Conservation (phyloP, 441 rosid genomes). For the Adansonia gregorii region DNA sequence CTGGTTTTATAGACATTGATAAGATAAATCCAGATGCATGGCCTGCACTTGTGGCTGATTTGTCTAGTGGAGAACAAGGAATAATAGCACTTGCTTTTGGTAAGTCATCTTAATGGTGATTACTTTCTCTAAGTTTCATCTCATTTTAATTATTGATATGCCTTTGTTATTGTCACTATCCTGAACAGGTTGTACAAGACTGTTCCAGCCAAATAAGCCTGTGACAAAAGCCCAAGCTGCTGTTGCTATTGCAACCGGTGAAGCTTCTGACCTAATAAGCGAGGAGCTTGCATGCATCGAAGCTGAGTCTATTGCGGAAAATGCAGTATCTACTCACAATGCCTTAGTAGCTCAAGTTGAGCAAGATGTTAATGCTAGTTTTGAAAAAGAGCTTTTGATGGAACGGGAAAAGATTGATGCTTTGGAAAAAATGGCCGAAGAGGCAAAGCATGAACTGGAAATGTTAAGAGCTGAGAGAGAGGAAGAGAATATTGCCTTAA, state of each 20-base stretch:
- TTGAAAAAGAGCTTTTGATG: constrained; percentile 69
- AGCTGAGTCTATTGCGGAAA: constrained; percentile 95
- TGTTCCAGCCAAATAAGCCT: constrained; percentile 92
- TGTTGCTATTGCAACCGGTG: constrained; percentile 83
- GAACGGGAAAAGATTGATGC: constrained; percentile 76
- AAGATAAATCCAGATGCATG: constrained; percentile 87
- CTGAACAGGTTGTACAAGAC: constrained; percentile 73
- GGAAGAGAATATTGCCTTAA: constrained; percentile 60
- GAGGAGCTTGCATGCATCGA: constrained; percentile 93
- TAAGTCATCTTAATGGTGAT: constrained; percentile 42
- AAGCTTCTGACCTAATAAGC: constrained; percentile 70
- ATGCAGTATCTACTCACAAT: constrained; percentile 76
- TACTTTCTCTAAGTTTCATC: constrained; percentile 19
- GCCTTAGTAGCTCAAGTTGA: constrained; percentile 85
- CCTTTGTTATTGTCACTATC: not conserved
- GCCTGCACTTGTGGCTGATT: constrained; percentile 90
- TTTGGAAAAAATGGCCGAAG: constrained; percentile 89
- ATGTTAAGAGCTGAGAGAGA: constrained; percentile 72
- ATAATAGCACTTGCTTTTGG: constrained; percentile 89
- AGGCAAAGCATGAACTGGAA: constrained; percentile 70
- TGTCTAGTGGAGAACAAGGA: constrained; percentile 85
- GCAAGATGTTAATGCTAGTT: constrained; percentile 75
- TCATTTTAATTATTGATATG: constrained; percentile 30
- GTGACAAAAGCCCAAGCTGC: constrained; percentile 97
- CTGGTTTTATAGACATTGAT: constrained; percentile 85